Evolutionary conservation across 768 basidiomycete species (phyloP), one percentile per base, ranked within the genome.

Genomic region (Mycena pura): DNA sequence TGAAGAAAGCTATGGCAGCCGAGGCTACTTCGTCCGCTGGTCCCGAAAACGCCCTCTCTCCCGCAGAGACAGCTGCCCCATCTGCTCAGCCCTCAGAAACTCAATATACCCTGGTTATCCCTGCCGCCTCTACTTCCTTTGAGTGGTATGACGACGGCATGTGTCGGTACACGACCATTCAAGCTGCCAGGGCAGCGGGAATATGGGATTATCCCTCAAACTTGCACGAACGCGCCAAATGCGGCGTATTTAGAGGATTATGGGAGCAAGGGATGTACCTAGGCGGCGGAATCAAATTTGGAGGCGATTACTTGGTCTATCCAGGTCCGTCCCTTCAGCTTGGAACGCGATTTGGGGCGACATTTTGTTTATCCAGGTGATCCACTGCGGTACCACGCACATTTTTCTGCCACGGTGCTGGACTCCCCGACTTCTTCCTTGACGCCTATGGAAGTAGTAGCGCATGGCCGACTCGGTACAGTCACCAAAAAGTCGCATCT

Each of bases 401-500:
- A 99, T 73, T 99, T 98, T 72, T 88, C 89, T 21, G 91, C 91
- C 21, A 88, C 91, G 6, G 91, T 97, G 13, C 74, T 93, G 28
- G 83, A 90, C 13, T 86, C 90, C 7, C 85, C 85, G 2, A 64
- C 73, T 45, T 70, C 86, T 13, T 65, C 80, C 2, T 80, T 99
- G 49, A 80, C 83, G 46, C 95, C 97, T 5, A 92, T 96, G 87
- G 95, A 99, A 73, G 85, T 99, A 44, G 92, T 99, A 22, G 96
- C 96, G 0, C 95, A 95, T 72, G 97, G 97, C 17, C 84, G 97
- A 31, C 76, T 99, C 31, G 97, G 96, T 1, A 99, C 97, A 4
- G 97, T 92, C 11, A 98, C 97, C 9, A 99, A 98, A 75, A 99
- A 99, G 76, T 87, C 94, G 0, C 96, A 98, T 73, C 76, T 99